Conservation (phyloP, 169 alveolate species). For the Perkinsus marinus region DNA sequence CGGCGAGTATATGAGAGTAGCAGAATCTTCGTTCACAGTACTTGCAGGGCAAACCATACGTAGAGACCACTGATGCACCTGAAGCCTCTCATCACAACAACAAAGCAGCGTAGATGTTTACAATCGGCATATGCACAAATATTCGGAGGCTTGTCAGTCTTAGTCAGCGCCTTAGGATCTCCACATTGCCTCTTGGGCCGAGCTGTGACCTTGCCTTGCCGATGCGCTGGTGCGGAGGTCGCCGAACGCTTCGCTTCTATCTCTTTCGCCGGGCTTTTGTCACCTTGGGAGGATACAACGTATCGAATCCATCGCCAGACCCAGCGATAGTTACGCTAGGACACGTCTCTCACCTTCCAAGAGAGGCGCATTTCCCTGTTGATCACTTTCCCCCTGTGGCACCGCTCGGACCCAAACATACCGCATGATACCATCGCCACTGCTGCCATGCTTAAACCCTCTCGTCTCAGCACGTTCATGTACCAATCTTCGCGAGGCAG, state of each 20-base stretch:
- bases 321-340: no score
- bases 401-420: not conserved
- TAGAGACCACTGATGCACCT: not conserved
- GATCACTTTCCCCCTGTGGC: not conserved
- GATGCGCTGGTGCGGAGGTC: not conserved
- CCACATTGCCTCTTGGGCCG: not conserved
- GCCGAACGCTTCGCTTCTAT: not conserved
- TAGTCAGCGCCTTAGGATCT: not conserved
- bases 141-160: not conserved
- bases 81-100: not conserved
- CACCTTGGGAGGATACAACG: not conserved
- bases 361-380: not conserved
- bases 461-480: not conserved
- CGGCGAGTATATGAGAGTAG: slow-evolving; percentile 10
- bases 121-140: not conserved
- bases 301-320: no score
- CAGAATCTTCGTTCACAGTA: slow-evolving; percentile 6
- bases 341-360: not conserved
- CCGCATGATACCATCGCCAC: not conserved
- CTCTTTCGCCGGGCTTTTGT: not conserved
- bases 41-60: slow-evolving; percentile 1
- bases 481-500: not conserved
- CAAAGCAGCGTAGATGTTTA: not conserved
- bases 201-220: not conserved
- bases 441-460: not conserved